Evolutionary conservation across 2,329 filamentous ascomycete genomes (phyloP), one percentile per base, ranked within the genome.

Genomic region (Clonostachys chloroleuca): DNA sequence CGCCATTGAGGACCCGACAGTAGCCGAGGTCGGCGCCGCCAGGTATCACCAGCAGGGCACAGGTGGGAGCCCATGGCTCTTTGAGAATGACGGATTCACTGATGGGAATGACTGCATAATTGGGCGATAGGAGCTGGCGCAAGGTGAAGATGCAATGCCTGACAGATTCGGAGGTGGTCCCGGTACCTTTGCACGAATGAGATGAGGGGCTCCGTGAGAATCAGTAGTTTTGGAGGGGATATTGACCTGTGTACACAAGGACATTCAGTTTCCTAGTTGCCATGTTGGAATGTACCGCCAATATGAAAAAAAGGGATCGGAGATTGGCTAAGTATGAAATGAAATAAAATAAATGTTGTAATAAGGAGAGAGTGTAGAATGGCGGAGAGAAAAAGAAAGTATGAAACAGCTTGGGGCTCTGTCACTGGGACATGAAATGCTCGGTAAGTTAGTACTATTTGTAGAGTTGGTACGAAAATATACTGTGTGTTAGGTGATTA

Each of bases 11-110:
- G 3, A 83, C 84, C 30, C 87, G 84, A 65, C 92, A 95, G 66
- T 96, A 99, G 44, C 87, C 89, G 45, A 95, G 75, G 61, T 99
- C 94, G n/a, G 89, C 92, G 34, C 94, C 94, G 18, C 94, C 94
- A 2, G 94, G 94, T 45, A 99, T 83, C 3, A 97, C 92, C 7
- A 99, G 78, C 10, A 97, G 78, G 1, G 91, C 90, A 63, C 92
- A 97, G 3, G 89, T 87, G 4, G 86, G 73, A 2, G 83, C 78
- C 94, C 94, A 99, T 12, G 94, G 94, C 64, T 99, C 94, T 54
- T 92, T 91, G 59, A 96, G 75, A 48, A 99, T 74, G 54, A 87
- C 83, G 7, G 85, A 77, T 49, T 91, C 86, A 30, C 81, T 86
- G 52, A 97, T 80, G 47, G 91, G 86, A 52, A 92, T 92, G 52